phyloP scores from a whole-genome alignment of 148 eudicot species.

The Camellia granthamiana region DNA sequence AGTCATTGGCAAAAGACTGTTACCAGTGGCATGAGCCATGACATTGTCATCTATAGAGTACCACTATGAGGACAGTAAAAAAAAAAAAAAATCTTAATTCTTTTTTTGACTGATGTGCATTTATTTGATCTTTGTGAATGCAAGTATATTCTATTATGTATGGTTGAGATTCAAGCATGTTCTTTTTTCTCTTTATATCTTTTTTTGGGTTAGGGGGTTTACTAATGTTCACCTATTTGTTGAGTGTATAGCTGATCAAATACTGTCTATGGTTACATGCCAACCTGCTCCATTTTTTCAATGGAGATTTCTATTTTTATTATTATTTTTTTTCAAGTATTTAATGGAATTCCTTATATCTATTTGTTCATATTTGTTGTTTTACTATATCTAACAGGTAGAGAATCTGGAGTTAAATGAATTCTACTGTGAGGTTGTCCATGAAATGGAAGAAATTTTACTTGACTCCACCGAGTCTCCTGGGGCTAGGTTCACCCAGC shows the following conservation, averaged over 20 bases:
- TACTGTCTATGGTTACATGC: neutral
- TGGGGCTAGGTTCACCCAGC: conserved; percentile 41
- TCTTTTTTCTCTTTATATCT: neutral
- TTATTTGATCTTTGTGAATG: neutral
- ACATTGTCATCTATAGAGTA: neutral
- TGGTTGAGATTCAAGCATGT: neutral
- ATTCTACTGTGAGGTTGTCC: conserved; percentile 71
- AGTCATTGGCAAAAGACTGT: neutral
- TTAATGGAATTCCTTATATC: conserved; percentile 14
- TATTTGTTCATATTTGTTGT: conserved; percentile 5
- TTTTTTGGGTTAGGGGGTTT: neutral
- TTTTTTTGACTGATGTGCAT: neutral
- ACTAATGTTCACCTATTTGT: neutral
- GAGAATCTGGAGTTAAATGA: conserved; percentile 58
- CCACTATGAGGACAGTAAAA: neutral
- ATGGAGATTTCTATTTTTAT: neutral
- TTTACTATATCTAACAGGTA: conserved; percentile 27
- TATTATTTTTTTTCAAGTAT: neutral
- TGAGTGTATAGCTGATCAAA: neutral
- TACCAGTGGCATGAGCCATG: neutral
- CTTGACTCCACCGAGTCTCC: conserved; percentile 62
- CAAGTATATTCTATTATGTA: neutral
- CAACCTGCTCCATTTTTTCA: neutral
- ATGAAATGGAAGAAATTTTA: conserved; percentile 98
- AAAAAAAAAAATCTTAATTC: too few relatives aligned